Evolutionary conservation across 2,329 filamentous ascomycete genomes (phyloP).

Genomic region (Monilinia polystroma): DNA sequence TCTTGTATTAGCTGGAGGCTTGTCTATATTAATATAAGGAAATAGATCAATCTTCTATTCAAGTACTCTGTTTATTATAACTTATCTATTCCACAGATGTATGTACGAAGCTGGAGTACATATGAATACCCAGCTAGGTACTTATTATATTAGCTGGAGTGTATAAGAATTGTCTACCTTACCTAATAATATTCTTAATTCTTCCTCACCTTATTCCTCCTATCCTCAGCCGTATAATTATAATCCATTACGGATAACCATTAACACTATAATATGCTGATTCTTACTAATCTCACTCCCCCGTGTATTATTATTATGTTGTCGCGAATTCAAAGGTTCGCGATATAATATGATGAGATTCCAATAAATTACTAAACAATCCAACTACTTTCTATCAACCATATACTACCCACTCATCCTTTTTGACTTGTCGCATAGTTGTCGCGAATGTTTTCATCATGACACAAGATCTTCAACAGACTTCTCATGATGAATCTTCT

Average conservation of each 20-base stretch:
- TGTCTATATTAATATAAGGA: too few relatives aligned
- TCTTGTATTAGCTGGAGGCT: too few relatives aligned
- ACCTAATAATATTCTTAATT: too few relatives aligned
- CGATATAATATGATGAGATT: constrained; percentile 11
- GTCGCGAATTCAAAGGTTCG: constrained; percentile 13
- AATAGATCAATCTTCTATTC: background rate
- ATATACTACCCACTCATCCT: background rate
- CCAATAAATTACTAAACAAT: background rate
- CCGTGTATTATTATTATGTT: constrained; percentile 6
- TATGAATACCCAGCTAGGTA: too few relatives aligned
- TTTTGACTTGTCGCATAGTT: constrained; percentile 8
- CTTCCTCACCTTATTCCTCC: too few relatives aligned
- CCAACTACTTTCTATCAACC: background rate
- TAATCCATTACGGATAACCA: background rate
- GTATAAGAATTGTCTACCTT: too few relatives aligned
- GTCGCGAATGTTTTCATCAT: constrained; percentile 40
- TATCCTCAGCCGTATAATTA: too few relatives aligned
- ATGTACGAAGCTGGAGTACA: too few relatives aligned
- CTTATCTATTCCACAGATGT: too few relatives aligned
- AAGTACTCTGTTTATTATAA: too few relatives aligned
- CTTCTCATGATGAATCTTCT: constrained; percentile 27
- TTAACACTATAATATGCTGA: background rate
- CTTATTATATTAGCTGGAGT: too few relatives aligned
- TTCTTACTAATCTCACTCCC: constrained; percentile 15
- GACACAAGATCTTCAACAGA: constrained; percentile 38